Evolutionary conservation across 805 yeast genomes (phyloP), one percentile per base, ranked within the genome.

Genomic region (Scheffersomyces stipitis): DNA sequence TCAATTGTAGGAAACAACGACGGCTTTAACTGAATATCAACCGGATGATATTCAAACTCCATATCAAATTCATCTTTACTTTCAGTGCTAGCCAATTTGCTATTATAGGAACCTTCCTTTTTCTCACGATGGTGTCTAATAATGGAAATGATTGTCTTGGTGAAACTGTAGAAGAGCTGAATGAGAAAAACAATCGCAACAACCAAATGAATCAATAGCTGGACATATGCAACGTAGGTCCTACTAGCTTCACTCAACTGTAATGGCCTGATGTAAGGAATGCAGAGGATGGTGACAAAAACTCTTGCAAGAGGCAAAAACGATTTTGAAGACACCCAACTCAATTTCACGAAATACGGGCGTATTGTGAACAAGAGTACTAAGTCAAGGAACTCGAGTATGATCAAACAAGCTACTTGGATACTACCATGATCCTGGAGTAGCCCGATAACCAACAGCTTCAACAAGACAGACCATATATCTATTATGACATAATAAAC

Each of bases 171-270:
- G 3, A 59, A 22, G 42, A 60, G 53, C 32, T 65, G 56, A 9
- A 57, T 32, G 2, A 59, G 31, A 38, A 65, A 67, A 4, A 52
- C 45, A 4, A 57, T 23, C 1, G 64, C 69, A 7, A 61, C 58
- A 4, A 60, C 30, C 4, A 49, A 41, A 49, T 76, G 79, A 5
- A 75, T 51, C 5, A 61, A 22, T 16, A 73, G 49, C 37, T 75
- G 76, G 1, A 62, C 60, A 48, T 65, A 71, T 0, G 74, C 73
- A 30, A 76, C 60, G 37, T 65, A 56, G 1, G 76, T 64, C 32
- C 77, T 50, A 0, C 48, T 38, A 3, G 52, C 46, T 38, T 71
- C 80, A n/a, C 62, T 49, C 2, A 62, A 41, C 12, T 56, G 44
- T 28, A 77, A 44, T 14, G 53, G 48, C 6, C 50, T 45, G 22